Evolutionary conservation across 2,329 filamentous ascomycete species (phyloP).

Genomic region (Alternaria triticina): DNA sequence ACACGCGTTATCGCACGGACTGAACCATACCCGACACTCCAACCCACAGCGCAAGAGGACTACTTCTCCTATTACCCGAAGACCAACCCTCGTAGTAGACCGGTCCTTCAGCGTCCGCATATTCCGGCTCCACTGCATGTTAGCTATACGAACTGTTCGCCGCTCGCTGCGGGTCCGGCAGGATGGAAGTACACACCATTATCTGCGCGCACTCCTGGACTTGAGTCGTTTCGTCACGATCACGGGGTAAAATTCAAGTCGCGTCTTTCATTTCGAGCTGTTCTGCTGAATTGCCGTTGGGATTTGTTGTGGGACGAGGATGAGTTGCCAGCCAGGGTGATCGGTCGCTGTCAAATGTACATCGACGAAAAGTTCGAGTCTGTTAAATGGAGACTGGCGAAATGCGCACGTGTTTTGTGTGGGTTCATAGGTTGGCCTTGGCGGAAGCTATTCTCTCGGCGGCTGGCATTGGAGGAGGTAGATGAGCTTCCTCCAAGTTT

Average conservation of each 20-base stretch:
- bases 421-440: background rate
- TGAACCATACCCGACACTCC: background rate
- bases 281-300: background rate
- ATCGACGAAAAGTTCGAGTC: background rate
- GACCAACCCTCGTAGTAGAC: no score
- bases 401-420: background rate
- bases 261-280: background rate
- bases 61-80: background rate
- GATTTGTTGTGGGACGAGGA: slow-evolving; percentile 1
- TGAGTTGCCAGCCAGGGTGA: background rate
- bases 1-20: background rate
- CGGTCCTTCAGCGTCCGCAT: background rate
- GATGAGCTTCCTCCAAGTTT: background rate
- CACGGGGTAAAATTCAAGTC: background rate
- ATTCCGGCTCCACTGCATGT: background rate
- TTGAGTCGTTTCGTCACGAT: slow-evolving; percentile 8
- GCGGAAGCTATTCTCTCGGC: background rate
- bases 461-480: background rate
- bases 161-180: slow-evolving; percentile 1
- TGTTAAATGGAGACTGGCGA: background rate
- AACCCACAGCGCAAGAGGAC: background rate
- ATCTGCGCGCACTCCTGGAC: background rate
- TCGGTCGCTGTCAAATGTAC: background rate
- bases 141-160: background rate
- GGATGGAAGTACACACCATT: slow-evolving; percentile 5